These are phyloP conservation scores for Blakeslea trispora DNA, from an alignment of 371 early-diverging fungal genomes.

Conservation along the genomic window DNA sequence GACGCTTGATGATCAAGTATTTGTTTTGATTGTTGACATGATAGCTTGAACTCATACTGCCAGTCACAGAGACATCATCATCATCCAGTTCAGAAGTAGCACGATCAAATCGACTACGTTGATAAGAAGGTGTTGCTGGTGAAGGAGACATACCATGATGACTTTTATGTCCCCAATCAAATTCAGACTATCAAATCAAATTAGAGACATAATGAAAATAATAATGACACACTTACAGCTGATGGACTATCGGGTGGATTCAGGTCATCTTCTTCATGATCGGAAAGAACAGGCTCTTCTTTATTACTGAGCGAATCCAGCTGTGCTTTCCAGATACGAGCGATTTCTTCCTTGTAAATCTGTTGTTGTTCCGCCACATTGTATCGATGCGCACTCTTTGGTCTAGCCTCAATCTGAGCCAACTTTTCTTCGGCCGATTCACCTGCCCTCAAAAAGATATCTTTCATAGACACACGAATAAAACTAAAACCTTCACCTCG, in stretches of 20 bases:
- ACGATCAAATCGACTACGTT: conserved; percentile 40
- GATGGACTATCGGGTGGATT: conserved; percentile 37
- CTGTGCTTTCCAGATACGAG: conserved; percentile 95
- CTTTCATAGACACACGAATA: conserved; percentile 96
- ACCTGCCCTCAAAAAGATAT: conserved; percentile 90
- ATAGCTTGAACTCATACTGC: conserved; percentile 59
- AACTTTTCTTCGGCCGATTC: conserved; percentile 84
- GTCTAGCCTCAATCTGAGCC: conserved; percentile 79
- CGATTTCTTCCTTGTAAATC: conserved; percentile 92
- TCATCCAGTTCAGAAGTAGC: conserved; percentile 46
- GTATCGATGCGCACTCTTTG: conserved; percentile 88
- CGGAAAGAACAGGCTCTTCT: conserved; percentile 53
- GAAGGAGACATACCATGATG: conserved; percentile 38
- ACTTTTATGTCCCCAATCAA: conserved; percentile 38
- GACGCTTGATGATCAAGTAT: conserved; percentile 63
- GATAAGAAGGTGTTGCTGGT: conserved; percentile 32
- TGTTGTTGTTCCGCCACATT: conserved; percentile 95
- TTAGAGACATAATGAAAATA: too few relatives aligned
- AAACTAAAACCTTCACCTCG: conserved; percentile 99
- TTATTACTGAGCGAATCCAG: conserved; percentile 62
- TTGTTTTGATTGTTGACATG: conserved; percentile 62
- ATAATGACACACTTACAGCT: conserved; percentile 37
- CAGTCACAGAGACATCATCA: conserved; percentile 61
- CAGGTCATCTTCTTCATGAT: conserved; percentile 54
- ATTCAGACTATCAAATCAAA: conserved; percentile 38